Base-by-base conservation (phyloP, 345 rosid species). In the Eucalyptus victrix region DNA sequence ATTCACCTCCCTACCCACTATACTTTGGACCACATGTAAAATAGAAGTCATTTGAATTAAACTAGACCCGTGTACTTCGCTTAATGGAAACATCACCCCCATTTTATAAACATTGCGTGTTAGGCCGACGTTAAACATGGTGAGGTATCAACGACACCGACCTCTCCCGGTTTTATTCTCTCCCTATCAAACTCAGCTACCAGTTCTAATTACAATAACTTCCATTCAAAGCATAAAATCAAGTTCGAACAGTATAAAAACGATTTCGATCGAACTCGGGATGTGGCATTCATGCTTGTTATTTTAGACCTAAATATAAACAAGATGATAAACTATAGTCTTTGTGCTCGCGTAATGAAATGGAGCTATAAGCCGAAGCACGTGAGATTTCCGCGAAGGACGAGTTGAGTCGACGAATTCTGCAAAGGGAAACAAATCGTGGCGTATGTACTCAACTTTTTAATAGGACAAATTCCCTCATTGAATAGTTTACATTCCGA, bases 201-300 rank as follows among this genome's bases (percentile, higher is more conserved):
- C 76, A 8, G 21, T n/a, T n/a, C 3, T 32, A 30, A 62, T 14
- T 13, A 30, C 69, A 62, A 30, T 30, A 28, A 62, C 11, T 65
- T 16, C 37, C 18, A 14, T n/a, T n/a, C 76, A 65, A 65, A 65
- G 76, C 76, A 0, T 65, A n/a, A n/a, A 15, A 65, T n/a, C 19
- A 8, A 65, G 72, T 30, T 30, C 34, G 3, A 62, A 30, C 17
- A 14, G 72, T 9, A 13, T 14, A 30, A n/a, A n/a, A 15, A n/a
- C 5, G 0, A 65, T n/a, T n/a, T 16, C 40, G 0, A 65, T n/a
- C 21, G 18, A 65, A 32, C 11, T 2, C 6, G 1, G 23, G 5
- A 53, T 10, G 56, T 7, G 56, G 45, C 26, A 37, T 3, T 19
- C 7, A 26, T 2, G 81, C 81, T 34, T 72, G 40, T 72, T 3